Conservation (phyloP, 2,329 filamentous ascomycete species). For the Truncatella angustata region DNA sequence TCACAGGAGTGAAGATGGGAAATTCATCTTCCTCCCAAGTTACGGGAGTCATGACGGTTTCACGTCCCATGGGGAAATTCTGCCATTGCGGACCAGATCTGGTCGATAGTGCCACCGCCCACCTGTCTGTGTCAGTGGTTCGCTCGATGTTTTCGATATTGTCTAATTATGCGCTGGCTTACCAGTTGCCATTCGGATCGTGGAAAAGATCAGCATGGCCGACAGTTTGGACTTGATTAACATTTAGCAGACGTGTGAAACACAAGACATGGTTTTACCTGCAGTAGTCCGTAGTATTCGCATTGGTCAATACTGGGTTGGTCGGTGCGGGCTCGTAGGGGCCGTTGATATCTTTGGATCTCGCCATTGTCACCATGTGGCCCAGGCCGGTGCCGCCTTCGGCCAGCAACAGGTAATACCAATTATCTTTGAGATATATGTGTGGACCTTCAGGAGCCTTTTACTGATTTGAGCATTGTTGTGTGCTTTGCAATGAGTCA, state of each 20-base stretch:
- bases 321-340: constrained; percentile 40
- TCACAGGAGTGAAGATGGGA: constrained; percentile 33
- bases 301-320: constrained; percentile 47
- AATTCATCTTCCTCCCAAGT: constrained; percentile 33
- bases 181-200: constrained; percentile 39
- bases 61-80: constrained; percentile 42
- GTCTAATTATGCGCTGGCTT: constrained; percentile 1
- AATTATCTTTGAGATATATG: constrained; percentile 48
- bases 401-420: constrained; percentile 52
- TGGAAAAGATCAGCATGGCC: constrained; percentile 58
- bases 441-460: constrained; percentile 54
- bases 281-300: constrained; percentile 41
- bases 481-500: too few species aligned
- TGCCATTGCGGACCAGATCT: constrained; percentile 35
- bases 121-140: constrained; percentile 24
- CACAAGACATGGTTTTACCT: constrained; percentile 11
- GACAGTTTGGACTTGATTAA: constrained; percentile 43
- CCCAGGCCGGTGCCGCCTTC: constrained; percentile 50
- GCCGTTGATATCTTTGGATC: constrained; percentile 38
- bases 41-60: constrained; percentile 39
- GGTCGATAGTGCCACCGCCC: constrained; percentile 39
- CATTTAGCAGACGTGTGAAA: background rate
- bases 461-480: too few species aligned
- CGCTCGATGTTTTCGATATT: background rate
- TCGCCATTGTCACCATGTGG: constrained; percentile 49